Percentiles rank a stretch among this genome's conserved stretches.
Conservation (phyloP, 192 early-diverging fungal genomes). For the Diversispora eburnea region DNA sequence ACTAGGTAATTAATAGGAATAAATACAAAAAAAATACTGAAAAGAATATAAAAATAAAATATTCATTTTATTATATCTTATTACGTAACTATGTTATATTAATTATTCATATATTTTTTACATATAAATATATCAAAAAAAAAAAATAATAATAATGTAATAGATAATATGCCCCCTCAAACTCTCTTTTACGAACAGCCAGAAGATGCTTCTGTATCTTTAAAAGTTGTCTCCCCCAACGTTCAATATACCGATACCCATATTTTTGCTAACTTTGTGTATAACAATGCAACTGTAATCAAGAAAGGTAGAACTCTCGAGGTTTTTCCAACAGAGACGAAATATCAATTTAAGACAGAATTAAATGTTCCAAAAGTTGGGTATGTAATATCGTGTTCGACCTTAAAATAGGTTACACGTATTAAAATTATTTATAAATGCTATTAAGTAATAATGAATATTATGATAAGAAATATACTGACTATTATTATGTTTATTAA, state of each 20-base stretch:
- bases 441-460: background rate
- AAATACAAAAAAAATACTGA: too few species aligned
- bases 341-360: conserved; percentile 69
- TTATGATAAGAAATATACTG: background rate
- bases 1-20: too few species aligned
- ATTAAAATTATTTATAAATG: conserved; percentile 13
- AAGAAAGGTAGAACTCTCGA: background rate
- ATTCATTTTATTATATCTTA: too few species aligned
- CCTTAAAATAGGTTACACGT: background rate
- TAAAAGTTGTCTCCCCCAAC: conserved; percentile 23
- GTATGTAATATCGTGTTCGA: conserved; percentile 42
- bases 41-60: too few species aligned
- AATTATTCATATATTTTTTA: too few species aligned
- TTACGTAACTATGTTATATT: too few species aligned
- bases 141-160: too few species aligned
- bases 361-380: conserved; percentile 77
- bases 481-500: background rate
- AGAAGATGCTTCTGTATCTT: conserved; percentile 1
- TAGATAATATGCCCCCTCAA: conserved; percentile 36
- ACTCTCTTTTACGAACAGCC: conserved; percentile 14
- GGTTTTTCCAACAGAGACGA: too few species aligned
- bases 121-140: too few species aligned
- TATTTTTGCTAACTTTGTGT: too few species aligned
- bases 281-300: too few species aligned
- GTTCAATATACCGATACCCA: too few species aligned